Conservation (phyloP, 1,139 yeast genomes). For the Candida glucosophila region DNA sequence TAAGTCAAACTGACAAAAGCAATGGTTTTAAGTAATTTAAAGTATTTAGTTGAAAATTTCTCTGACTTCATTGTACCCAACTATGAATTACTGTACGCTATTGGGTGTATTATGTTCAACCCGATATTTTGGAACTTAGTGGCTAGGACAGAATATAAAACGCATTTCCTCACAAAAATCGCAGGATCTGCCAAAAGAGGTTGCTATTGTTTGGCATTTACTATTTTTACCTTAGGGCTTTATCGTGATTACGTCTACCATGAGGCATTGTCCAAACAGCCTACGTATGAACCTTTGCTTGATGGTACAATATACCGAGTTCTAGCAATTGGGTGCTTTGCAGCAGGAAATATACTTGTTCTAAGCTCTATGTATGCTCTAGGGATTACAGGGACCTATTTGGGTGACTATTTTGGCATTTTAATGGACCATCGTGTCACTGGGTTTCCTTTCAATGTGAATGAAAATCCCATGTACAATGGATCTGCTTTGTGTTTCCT, state of each 20-base stretch:
- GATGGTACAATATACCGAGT: constrained; percentile 26
- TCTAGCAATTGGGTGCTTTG: constrained; percentile 36
- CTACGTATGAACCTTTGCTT: constrained; percentile 41
- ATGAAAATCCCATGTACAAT: constrained; percentile 93
- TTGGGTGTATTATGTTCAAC: constrained; percentile 70
- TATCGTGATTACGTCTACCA: constrained; percentile 73
- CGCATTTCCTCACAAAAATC: constrained; percentile 64
- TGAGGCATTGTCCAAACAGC: constrained; percentile 44
- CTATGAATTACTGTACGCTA: constrained; percentile 25
- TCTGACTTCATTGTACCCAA: constrained; percentile 14
- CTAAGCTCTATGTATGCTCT: constrained; percentile 83
- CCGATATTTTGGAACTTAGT: constrained; percentile 94
- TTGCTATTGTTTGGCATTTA: constrained; percentile 72
- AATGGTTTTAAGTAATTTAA: constrained; percentile 8
- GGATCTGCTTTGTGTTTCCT: constrained; percentile 85
- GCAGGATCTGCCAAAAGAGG: constrained; percentile 65
- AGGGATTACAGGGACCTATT: constrained; percentile 92
- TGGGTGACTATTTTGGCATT: constrained; percentile 96
- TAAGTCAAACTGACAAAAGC: too few species aligned
- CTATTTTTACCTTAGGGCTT: constrained; percentile 80
- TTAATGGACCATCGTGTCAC: constrained; percentile 85
- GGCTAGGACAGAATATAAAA: constrained; percentile 77
- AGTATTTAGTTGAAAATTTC: constrained; percentile 13
- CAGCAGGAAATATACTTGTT: constrained; percentile 71
- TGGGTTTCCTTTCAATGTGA: constrained; percentile 87